A percentile compares a stretch with the other conserved stretches of the same genome.
phyloP scores from a whole-genome alignment of 768 basidiomycete genomes.

The Bullera alba region DNA sequence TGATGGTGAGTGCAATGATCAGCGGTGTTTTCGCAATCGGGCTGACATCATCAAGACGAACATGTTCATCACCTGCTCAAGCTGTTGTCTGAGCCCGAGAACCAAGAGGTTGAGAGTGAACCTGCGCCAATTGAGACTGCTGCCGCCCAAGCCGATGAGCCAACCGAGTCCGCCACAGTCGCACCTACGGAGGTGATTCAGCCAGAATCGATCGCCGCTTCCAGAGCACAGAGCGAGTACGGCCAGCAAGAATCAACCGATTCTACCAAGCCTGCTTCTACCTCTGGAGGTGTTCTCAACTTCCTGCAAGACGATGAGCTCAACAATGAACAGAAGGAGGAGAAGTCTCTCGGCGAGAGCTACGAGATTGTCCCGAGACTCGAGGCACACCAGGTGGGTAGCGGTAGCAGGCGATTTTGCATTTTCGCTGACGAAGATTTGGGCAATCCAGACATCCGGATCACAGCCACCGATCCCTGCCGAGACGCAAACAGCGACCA shows the following conservation, averaged over 20 bases:
- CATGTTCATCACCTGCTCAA: conserved; percentile 28
- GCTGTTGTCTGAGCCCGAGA: conserved; percentile 6
- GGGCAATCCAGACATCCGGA: conserved; percentile 7
- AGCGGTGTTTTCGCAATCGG: neutral
- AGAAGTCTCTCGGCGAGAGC: conserved; percentile 5
- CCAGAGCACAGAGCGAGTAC: neutral
- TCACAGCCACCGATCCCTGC: conserved; percentile 11
- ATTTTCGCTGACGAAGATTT: neutral
- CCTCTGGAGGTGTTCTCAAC: conserved; percentile 15
- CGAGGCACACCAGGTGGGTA: conserved; percentile 20
- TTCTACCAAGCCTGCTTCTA: neutral
- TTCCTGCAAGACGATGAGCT: conserved; percentile 40
- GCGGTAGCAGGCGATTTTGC: neutral
- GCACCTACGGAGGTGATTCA: neutral
- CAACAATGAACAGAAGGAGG: conserved; percentile 2
- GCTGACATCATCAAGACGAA: conserved; percentile 12
- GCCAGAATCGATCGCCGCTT: neutral
- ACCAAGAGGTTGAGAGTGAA: neutral
- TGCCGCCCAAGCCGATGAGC: neutral
- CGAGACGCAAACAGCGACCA: conserved; percentile 1
- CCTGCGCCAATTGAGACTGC: neutral
- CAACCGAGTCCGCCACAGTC: neutral
- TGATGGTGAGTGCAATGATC: conserved; percentile 16
- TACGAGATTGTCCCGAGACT: conserved; percentile 16
- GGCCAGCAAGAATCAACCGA: neutral